Evolutionary conservation across 2,329 filamentous ascomycete species (phyloP).

Genomic region (Juglanconis sp.): DNA sequence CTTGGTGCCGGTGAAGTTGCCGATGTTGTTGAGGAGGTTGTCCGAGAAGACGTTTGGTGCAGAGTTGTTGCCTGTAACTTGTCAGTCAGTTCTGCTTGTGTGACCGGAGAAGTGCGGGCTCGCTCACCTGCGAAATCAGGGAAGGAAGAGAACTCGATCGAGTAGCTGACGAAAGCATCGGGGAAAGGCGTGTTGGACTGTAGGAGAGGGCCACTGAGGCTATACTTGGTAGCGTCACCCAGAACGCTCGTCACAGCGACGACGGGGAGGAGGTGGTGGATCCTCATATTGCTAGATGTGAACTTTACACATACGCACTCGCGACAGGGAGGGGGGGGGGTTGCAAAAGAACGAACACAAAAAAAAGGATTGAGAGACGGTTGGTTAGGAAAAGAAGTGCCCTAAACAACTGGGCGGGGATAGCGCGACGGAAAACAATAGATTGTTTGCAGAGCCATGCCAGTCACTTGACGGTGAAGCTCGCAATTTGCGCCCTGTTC

Average conservation of each 20-base stretch:
- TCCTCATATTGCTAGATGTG: not conserved
- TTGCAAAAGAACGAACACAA: not conserved
- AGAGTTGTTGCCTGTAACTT: constrained; percentile 50
- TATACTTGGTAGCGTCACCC: constrained; percentile 16
- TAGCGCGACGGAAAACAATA: no score
- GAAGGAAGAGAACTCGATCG: constrained; percentile 39
- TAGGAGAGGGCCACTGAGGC: constrained; percentile 12
- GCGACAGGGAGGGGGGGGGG: no score
- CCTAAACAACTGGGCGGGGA: no score
- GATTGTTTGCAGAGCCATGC: not conserved
- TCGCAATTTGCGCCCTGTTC: not conserved
- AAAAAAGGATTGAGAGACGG: not conserved
- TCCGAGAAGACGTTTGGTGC: constrained; percentile 58
- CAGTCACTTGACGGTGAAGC: not conserved
- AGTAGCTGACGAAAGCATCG: constrained; percentile 39
- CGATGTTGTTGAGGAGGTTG: constrained; percentile 56
- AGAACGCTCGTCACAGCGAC: constrained; percentile 4
- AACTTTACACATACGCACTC: not conserved
- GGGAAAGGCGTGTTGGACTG: constrained; percentile 28
- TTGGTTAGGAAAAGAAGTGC: not conserved
- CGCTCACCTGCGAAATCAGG: constrained; percentile 29
- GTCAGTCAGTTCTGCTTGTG: constrained; percentile 42
- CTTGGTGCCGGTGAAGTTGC: constrained; percentile 50
- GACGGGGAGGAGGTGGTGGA: not conserved
- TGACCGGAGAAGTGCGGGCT: constrained; percentile 30